phyloP scores from a whole-genome alignment of 176 grass and related monocot genomes.

The Eragrostis curvula region DNA sequence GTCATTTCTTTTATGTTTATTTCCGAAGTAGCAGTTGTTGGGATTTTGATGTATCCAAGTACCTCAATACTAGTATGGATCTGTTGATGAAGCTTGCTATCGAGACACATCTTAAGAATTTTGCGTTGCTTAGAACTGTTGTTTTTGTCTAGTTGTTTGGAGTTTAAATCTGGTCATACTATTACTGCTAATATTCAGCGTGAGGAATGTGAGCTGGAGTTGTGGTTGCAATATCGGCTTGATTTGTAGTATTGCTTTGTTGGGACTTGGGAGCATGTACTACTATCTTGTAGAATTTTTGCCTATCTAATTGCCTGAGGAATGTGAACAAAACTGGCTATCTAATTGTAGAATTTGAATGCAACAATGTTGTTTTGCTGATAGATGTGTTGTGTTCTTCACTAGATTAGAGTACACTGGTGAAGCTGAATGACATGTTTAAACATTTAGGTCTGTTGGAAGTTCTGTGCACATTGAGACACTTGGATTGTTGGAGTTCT shows the following conservation, averaged over 20 bases:
- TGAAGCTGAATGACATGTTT: too few relatives aligned
- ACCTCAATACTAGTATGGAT: conserved; percentile 21
- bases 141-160: neutral
- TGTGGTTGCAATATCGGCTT: neutral
- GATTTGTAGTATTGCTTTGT: neutral
- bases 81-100: conserved; percentile 1
- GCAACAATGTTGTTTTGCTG: neutral
- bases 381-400: neutral
- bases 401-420: too few relatives aligned
- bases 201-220: neutral
- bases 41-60: conserved; percentile 1
- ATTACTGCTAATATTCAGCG: neutral
- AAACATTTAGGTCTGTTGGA: too few relatives aligned
- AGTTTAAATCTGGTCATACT: neutral
- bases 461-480: too few relatives aligned
- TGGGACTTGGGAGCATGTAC: neutral
- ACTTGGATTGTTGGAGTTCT: too few relatives aligned
- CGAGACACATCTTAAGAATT: neutral
- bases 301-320: too few relatives aligned
- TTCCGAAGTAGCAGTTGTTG: neutral
- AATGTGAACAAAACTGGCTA: neutral
- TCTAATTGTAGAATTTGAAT: neutral
- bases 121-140: neutral
- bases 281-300: too few relatives aligned
- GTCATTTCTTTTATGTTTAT: conserved; percentile 15